phyloP scores from a whole-genome alignment of 2,329 filamentous ascomycete genomes.

The Paraphoma sp. region DNA sequence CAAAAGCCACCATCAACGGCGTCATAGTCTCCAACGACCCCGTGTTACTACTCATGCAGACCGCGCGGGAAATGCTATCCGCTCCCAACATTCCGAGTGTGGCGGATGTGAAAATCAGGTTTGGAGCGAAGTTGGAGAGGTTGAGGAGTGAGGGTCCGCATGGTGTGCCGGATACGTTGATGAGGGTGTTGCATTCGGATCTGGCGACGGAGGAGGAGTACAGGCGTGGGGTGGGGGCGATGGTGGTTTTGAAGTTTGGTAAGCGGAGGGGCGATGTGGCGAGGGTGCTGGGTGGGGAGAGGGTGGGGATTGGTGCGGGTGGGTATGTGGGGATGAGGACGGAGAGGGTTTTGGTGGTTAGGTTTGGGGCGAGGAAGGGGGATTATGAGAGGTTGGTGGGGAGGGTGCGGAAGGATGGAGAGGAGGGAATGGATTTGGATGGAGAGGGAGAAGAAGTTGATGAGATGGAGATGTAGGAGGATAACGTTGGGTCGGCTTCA shows the following conservation, averaged over 20 bases:
- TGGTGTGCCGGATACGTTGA: constrained; percentile 1
- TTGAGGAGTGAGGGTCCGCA: constrained; percentile 11
- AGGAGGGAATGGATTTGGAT: not conserved
- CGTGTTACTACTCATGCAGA: not conserved
- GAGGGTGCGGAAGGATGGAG: not conserved
- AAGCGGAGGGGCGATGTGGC: not conserved
- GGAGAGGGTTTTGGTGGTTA: constrained; percentile 1
- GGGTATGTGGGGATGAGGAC: constrained; percentile 1
- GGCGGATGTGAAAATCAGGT: not conserved
- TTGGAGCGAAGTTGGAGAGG: not conserved
- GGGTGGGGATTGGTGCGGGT: not conserved
- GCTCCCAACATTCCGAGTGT: not conserved
- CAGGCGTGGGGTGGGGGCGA: constrained; percentile 1
- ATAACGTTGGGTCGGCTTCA: not conserved
- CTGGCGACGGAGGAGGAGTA: constrained; percentile 11
- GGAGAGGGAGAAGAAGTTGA: not conserved
- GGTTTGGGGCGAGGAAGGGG: not conserved
- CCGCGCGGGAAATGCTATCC: not conserved
- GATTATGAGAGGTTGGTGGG: not conserved
- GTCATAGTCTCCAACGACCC: not conserved
- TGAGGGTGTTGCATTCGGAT: constrained; percentile 11
- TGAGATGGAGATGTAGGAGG: not conserved
- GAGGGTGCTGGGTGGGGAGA: not conserved
- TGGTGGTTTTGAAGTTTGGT: constrained; percentile 5
- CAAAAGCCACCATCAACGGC: not conserved